Evolutionary conservation across 73 alveolate genomes (phyloP), one percentile per base, ranked within the genome.

Genomic region (Paramecium biaurelia): DNA sequence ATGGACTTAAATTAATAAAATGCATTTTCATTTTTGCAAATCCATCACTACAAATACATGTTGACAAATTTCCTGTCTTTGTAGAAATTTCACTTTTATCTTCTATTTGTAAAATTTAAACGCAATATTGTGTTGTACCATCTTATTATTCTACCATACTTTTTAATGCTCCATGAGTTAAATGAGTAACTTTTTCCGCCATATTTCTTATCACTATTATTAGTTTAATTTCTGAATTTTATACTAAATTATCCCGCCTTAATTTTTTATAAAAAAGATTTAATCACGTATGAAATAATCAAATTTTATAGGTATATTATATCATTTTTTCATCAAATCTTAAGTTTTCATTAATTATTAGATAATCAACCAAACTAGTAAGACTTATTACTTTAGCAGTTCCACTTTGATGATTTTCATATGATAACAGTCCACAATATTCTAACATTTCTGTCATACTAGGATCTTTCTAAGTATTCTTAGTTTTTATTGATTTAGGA

Each of bases 321-420:
- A 72, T 38, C 93, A 86, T 86, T 15, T 43, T 86, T 20, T 86
- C 85, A 86, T 67, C 72, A 59, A 86, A 86, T 67, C 34, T 37
- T 63, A 86, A 41, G 14, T 76, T 76, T 26, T 30, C 38, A 35
- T 63, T 63, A 37, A 12, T 30, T 24, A 86, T 37, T 26, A 86
- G 21, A 58, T 56, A 20, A 7, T 63, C 76, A 9, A 41, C 63
- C 8, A 35, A 57, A 67, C 93, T 92, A 30, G 97, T 96, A 43
- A 95, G 92, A 82, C 95, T 95, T 85, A 85, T 88, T 7, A 95
- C 56, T 84, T 96, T 98, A 70, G 94, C 98, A 7, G 94, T 89
- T 4, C 98, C 99, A 23, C 96, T 93, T 86, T 95, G 97, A 63
- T 96, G 98, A 30, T 93, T 89, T 1, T 97, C 97, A 34, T 92